Base-by-base conservation (phyloP, 805 yeast species). In the Metschnikowia picachoensis region DNA sequence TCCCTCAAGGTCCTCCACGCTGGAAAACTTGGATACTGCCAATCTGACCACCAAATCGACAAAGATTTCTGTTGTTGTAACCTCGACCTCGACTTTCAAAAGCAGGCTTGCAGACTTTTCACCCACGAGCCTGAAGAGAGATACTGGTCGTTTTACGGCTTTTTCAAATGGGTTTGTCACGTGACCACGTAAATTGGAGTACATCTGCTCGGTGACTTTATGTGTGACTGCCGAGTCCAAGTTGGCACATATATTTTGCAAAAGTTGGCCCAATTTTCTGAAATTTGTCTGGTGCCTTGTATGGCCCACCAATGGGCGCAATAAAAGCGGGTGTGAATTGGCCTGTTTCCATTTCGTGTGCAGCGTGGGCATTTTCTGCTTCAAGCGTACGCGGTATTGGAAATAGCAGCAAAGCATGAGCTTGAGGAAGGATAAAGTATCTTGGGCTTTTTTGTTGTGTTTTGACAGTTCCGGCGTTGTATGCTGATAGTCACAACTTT, bases 341-440 rank as follows among this genome's bases (percentile, higher is more conserved):
- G 62, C 53, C 61, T 50, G 77, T 59, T 64, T 73, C 72, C 68
- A 75, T 48, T 72, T 72, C 25, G 73, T 68, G 50, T 70, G 59
- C 4, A 77, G 65, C 2, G 78, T 69, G 14, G 83, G 83, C 10
- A 78, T 68, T 7, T 68, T 66, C 27, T 70, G 67, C 47, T 68
- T 76, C 58, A 65, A 61, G 36, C 60, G 66, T 43, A 70, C 69
- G 53, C 69, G 78, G 56, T 64, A 72, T 45, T 65, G 72, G 62
- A 78, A 86, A 46, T 78, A 76, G 46, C 82, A 73, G 52, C 85
- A 80, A 14, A 86, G 69, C 73, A 85, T 74, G 28, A 85, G 62
- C 52, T 83, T 80, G 20, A 86, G 64, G 40, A 78, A 77, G 12
- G 63, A 65, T 37, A 76, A 68, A 14, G 85, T 72, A 28, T 77